Base-by-base conservation (phyloP, 2,329 filamentous ascomycete genomes). In the Botrytis fragariae region DNA sequence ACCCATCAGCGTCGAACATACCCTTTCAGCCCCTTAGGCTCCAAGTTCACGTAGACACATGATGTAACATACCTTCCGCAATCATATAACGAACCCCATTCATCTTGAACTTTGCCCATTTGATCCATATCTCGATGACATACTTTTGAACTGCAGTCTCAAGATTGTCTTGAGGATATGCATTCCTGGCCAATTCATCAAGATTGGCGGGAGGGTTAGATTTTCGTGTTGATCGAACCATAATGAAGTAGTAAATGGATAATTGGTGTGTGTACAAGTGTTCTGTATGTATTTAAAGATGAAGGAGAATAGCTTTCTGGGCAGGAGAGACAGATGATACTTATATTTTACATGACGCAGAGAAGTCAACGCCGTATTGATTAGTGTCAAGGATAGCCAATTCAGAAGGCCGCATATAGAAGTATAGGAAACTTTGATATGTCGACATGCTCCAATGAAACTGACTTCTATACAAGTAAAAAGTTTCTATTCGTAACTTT, bases 151-250 rank as follows among this genome's bases (percentile, higher is more conserved):
- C 7, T 29, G 61, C 61, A 32, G 37, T 44, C 16, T 63, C 39
- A 42, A 42, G n/a, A 22, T 63, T n/a, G 10, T 63, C 39, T 20
- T 63, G 8, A 22, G 39, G n/a, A 63, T 63, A 63, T 44, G n/a
- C n/a, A 44, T 20, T 20, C n/a, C n/a, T n/a, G n/a, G n/a, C n/a
- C n/a, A n/a, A n/a, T n/a, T n/a, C n/a, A n/a, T n/a, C n/a, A n/a
- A n/a, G n/a, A n/a, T n/a, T n/a, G n/a, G n/a, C 8, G 29, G 29
- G 16, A 32, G 48, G 25, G 4, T 0, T 2, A 0, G 2, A 6
- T 7, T 54, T 54, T 3, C 12, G 25, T n/a, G 51, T 59, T 59
- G 57, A 37, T 62, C 25, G n/a, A n/a, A 18, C 25, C 60, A 62
- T 62, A 4, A 29, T 62, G 25, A 2, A 29, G 37, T 16, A 42